Base-by-base conservation (phyloP, 331 rosid species). In the Pyrus hybrid region DNA sequence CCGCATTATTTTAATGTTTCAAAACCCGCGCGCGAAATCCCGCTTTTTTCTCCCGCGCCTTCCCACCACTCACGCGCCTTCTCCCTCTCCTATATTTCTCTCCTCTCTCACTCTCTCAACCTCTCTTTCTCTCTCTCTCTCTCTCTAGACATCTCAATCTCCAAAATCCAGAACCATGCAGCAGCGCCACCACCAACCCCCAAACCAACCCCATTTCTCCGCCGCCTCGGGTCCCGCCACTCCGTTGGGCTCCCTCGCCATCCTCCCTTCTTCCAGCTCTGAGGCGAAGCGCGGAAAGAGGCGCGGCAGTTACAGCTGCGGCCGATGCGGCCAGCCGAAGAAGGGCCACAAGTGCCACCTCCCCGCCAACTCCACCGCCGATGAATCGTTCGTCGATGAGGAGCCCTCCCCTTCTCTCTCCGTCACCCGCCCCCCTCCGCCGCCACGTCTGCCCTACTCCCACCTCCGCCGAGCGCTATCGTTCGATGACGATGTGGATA, bases 271-370 rank as follows among this genome's bases (percentile, higher is more conserved):
- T 3, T 71, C 85, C 17, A 49, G 73, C 23, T 49, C 78, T 3
- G 90, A 85, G 0, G 21, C 8, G 1, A 94, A 90, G 77, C 82
- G 78, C 2, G 90, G 84, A 26, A 94, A 85, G 69, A 87, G 82
- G 75, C 93, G 99, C 0, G 99, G 99, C 7, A 85, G 84, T 58
- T 94, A 94, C 70, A 90, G 83, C 85, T 94, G 99, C 28, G 93
- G 99, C 51, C 92, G 96, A 0, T 94, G 99, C 13, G 97, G 97
- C 16, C 89, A 76, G 0, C 99, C 99, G 1, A 92, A 94, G 80
- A 92, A 90, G 45, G 99, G 99, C 14, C 97, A 94, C 64, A 56
- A 47, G 78, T 94, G 99, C 73, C 80, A 88, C 76, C 2, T 85
- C 71, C 85, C 88, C 1, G 35, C 85, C 23, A 89, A 79, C 54